phyloP scores from a whole-genome alignment of 805 yeast genomes.

The Hanseniaspora thailandica region DNA sequence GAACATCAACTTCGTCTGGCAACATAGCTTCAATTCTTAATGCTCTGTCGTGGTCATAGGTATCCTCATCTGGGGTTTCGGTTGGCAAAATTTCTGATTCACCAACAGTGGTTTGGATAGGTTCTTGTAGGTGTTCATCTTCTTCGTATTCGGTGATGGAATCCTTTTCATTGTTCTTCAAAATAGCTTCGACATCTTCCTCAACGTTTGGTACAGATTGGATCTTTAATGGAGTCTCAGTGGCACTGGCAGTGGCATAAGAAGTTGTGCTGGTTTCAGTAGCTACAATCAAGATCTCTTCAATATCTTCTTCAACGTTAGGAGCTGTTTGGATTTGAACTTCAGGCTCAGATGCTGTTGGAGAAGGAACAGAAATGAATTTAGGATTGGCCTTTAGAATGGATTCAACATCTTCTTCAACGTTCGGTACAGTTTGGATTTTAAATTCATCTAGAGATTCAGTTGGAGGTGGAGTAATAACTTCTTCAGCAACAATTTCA shows the following conservation, averaged over 20 bases:
- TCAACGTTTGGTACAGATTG: constrained; percentile 14
- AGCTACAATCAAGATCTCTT: background rate
- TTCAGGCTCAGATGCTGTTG: background rate
- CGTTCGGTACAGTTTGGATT: constrained; percentile 16
- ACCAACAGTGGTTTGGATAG: background rate
- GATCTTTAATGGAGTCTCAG: background rate
- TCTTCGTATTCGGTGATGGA: background rate
- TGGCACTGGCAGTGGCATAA: background rate
- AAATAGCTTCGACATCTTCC: constrained; percentile 3
- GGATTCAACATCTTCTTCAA: constrained; percentile 5
- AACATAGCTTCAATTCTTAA: background rate
- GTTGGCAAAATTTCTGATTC: background rate
- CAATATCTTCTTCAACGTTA: background rate
- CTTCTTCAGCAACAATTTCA: background rate
- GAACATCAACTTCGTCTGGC: background rate
- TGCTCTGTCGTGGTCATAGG: background rate
- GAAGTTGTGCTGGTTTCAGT: background rate
- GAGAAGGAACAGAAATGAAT: background rate
- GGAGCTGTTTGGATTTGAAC: background rate
- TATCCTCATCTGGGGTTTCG: background rate
- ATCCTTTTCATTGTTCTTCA: background rate
- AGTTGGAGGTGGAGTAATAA: background rate
- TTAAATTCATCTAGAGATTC: background rate
- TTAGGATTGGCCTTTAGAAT: background rate
- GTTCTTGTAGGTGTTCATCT: background rate